Evolutionary conservation across 1,139 yeast species (phyloP).

Genomic region (Yamadazyma diospyri): DNA sequence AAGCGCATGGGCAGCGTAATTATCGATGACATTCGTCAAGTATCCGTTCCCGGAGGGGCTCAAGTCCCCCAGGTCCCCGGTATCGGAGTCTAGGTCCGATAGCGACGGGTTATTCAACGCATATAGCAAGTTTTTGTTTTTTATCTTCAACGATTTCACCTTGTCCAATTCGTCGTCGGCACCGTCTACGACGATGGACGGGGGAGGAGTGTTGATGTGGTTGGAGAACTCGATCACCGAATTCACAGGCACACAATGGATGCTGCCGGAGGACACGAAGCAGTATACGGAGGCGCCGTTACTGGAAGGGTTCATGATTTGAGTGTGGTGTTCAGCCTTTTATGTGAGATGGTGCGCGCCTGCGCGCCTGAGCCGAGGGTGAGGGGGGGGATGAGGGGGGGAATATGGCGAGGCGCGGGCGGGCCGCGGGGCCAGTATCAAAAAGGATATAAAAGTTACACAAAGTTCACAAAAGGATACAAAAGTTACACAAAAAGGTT

Average conservation of each 20-base stretch:
- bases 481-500: no score
- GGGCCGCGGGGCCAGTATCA: no score
- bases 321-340: no score
- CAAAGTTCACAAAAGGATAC: no score
- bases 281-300: constrained; percentile 41
- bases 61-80: constrained; percentile 11
- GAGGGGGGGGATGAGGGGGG: no score
- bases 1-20: constrained; percentile 33
- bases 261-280: constrained; percentile 34
- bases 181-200: constrained; percentile 6
- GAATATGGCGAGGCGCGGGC: no score
- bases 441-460: no score
- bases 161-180: constrained; percentile 5
- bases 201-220: constrained; percentile 7
- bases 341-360: no score
- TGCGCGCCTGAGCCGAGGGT: no score
- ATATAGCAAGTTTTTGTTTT: constrained; percentile 37
- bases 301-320: no score
- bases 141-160: constrained; percentile 18
- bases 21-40: constrained; percentile 20
- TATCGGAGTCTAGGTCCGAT: constrained; percentile 35
- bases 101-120: constrained; percentile 42
- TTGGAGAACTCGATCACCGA: constrained; percentile 19
- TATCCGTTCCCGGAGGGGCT: constrained; percentile 6
- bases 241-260: constrained; percentile 38